Evolutionary conservation across 2,329 filamentous ascomycete genomes (phyloP).

Genomic region (Penicillium sp.): DNA sequence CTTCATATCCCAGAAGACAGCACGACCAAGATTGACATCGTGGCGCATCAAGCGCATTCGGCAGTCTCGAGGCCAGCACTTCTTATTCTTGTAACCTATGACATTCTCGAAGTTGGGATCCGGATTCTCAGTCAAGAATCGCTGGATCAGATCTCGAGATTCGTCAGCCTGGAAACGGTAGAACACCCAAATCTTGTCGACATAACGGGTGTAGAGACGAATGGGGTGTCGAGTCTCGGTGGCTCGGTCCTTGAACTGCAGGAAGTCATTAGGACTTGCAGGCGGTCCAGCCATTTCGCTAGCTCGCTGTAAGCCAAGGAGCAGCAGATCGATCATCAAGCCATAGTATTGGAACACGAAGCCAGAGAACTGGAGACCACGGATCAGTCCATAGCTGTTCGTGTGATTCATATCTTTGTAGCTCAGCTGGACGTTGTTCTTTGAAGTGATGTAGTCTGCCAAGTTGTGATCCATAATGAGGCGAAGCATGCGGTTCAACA

Average conservation of each 20-base stretch:
- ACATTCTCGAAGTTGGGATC: slow-evolving; percentile 99
- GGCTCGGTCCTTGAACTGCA: slow-evolving; percentile 90
- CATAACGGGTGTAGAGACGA: slow-evolving; percentile 93
- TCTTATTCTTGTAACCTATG: slow-evolving; percentile 98
- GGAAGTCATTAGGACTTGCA: slow-evolving; percentile 90
- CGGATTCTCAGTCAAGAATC: slow-evolving; percentile 95
- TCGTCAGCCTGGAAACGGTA: slow-evolving; percentile 90
- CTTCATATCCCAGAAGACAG: slow-evolving; percentile 98
- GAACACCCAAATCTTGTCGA: slow-evolving; percentile 98
- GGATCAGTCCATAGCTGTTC: slow-evolving; percentile 97
- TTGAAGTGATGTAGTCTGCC: slow-evolving; percentile 97
- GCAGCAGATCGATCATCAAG: slow-evolving; percentile 83
- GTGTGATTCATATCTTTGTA: slow-evolving; percentile 99
- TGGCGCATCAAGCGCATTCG: slow-evolving; percentile 98
- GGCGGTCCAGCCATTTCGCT: slow-evolving; percentile 95
- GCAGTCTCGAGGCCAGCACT: slow-evolving; percentile 97
- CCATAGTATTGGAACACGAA: slow-evolving; percentile 99
- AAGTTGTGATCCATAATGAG: slow-evolving; percentile 99
- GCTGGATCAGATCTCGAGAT: slow-evolving; percentile 90
- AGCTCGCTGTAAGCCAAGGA: slow-evolving; percentile 90
- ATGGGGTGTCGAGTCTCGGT: slow-evolving; percentile 93
- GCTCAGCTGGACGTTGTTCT: slow-evolving; percentile 98
- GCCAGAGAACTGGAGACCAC: slow-evolving; percentile 93
- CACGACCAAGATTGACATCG: slow-evolving; percentile 93
- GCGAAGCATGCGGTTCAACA: slow-evolving; percentile 85